These are phyloP conservation scores for Cubamyces lactineus DNA, from an alignment of 768 basidiomycete genomes.

Conservation along the genomic window DNA sequence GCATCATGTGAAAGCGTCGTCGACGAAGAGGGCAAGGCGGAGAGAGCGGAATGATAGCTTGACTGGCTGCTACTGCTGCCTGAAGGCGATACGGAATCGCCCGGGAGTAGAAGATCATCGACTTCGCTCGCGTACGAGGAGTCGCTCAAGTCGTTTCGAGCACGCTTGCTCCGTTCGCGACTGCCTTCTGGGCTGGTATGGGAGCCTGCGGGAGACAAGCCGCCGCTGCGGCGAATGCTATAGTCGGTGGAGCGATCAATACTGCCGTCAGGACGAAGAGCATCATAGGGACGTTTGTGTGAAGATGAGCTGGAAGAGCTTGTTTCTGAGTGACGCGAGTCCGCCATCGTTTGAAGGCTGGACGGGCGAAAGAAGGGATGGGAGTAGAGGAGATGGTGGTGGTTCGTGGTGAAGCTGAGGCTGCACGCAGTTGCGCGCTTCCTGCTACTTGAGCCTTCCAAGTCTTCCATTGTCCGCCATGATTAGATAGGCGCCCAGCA, in stretches of 20 bases:
- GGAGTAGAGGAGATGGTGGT: neutral
- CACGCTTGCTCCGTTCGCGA: conserved; percentile 22
- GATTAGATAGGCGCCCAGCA: neutral
- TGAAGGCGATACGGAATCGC: conserved; percentile 10
- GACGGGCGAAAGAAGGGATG: neutral
- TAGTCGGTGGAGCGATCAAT: neutral
- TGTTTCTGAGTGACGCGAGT: neutral
- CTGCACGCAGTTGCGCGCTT: neutral
- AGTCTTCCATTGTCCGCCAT: neutral
- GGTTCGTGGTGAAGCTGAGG: too few species aligned
- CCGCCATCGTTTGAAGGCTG: neutral
- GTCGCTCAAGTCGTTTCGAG: conserved; percentile 19
- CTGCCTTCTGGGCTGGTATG: neutral
- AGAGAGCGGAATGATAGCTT: conserved; percentile 23
- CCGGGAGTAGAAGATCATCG: conserved; percentile 6
- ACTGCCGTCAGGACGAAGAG: conserved; percentile 12
- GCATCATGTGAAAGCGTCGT: neutral
- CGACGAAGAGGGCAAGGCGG: neutral
- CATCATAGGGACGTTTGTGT: conserved; percentile 23
- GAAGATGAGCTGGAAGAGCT: neutral
- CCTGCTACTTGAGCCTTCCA: neutral
- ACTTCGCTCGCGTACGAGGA: conserved; percentile 19
- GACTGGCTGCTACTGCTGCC: conserved; percentile 15
- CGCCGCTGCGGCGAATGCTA: neutral
- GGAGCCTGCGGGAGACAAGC: neutral